Base-by-base conservation (phyloP, 495 filamentous ascomycete genomes). In the Xylaria castorea region DNA sequence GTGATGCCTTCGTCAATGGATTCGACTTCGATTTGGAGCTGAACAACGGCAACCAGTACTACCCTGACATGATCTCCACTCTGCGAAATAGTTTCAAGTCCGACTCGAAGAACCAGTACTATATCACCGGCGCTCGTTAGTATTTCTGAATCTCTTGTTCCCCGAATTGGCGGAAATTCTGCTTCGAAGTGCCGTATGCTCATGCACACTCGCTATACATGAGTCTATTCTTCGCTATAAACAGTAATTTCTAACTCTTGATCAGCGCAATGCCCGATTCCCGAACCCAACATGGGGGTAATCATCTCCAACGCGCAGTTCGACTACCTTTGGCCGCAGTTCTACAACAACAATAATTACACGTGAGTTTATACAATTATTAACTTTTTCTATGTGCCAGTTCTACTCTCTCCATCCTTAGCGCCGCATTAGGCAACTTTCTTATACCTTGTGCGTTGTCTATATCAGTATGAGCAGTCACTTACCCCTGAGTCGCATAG, bases 21-120 rank as follows among this genome's bases (percentile, higher is more conserved):
- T 91, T 90, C 80, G 89, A 91, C 72, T 81, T 89, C 50, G 87
- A 87, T 73, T 87, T 91, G 65, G 85, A 87, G 75, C 51, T 73
- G 57, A 73, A 80, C 58, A 74, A 74, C 18, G 80, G 77, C 20
- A 79, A 77, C 84, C 78, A 88, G 81, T 81, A 81, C 78, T 50
- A 81, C 79, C 11, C 85, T 0, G 60, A 70, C 63, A 82, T 88
- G 70, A 83, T 88, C 66, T 73, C 78, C 5, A 74, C 73, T 3
- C 83, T 91, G 18, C 87, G 87, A n/a, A 71, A 75, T 12, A 78
- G 80, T 42, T 87, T 88, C 74, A 77, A 77, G n/a, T 72, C 78
- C 2, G 86, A 79, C 66, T 34, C 80, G 9, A 75, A 76, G 20
- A 86, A 86, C 66, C 75, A 70, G 1, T 90, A 89, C 79, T 87